Evolutionary conservation across 2,329 filamentous ascomycete genomes (phyloP), one percentile per base, ranked within the genome.

Genomic region (Emydomyces testavorans): DNA sequence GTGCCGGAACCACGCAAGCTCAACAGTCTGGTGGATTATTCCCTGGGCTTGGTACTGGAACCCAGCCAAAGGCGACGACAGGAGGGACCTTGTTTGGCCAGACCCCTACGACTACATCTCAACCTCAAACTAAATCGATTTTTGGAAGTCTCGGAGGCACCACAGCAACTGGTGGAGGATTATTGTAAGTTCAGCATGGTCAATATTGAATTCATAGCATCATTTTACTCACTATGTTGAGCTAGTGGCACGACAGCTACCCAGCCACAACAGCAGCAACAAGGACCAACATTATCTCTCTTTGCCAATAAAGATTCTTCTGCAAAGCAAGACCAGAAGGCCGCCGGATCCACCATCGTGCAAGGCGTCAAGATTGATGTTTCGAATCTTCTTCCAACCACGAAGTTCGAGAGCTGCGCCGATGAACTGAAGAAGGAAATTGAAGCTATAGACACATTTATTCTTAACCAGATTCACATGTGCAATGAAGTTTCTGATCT

Each of bases 391-490:
- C 80, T 87, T 45, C 83, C 84, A 13, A 94, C 89, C 0, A 94
- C 88, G 2, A 85, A 92, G 52, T 95, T 92, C 71, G 86, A 88
- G 61, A 90, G 94, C 64, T 80, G 94, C 23, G 79, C 85, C 51
- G 83, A 90, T 55, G 79, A 85, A 24, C 72, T 94, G 13, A 87
- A 94, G 60, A 78, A 80, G 53, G 71, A 86, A 55, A 84, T 98
- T 52, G 79, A 85, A 53, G 68, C 74, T 7, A 79, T 94, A 53
- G 90, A 98, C 65, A 77, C 78, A 50, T 79, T 82, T 54, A 90
- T 98, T 57, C 78, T 86, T 57, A 75, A 76, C 46, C 87, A 92
- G 61, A 88, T 94, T 59, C 75, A 76, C 50, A 65, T 71, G 50
- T 82, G 83, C 64, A 82, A 85, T 60, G 79, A 83, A 56, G 79